These are phyloP conservation scores for Floccularia luteovirens DNA, from an alignment of 768 basidiomycete species.

Conservation along the genomic window DNA sequence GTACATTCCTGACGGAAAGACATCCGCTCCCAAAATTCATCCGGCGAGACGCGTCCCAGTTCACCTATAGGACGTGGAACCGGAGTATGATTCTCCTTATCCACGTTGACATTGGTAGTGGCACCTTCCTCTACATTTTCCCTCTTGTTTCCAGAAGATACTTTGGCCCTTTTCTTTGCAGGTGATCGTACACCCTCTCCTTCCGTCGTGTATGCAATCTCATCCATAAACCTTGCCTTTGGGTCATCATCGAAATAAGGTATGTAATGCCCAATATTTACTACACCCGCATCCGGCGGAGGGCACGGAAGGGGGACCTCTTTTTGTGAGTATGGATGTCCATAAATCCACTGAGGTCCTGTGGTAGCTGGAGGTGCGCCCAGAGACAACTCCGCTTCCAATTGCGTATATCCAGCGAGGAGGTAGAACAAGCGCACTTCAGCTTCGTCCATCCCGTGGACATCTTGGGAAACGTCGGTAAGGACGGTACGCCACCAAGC, in stretches of 20 bases:
- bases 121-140: slow-evolving; percentile 15
- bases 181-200: slow-evolving; percentile 54
- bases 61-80: slow-evolving; percentile 43
- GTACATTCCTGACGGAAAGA: slow-evolving; percentile 93
- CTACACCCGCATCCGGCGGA: slow-evolving; percentile 16
- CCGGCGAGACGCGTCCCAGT: slow-evolving; percentile 49
- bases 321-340: slow-evolving; percentile 66
- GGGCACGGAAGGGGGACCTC: slow-evolving; percentile 42
- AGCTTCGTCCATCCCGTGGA: slow-evolving; percentile 22
- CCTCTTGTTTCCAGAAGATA: slow-evolving; percentile 13
- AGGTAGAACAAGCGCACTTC: slow-evolving; percentile 45
- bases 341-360: slow-evolving; percentile 54
- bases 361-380: slow-evolving; percentile 22
- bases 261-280: slow-evolving; percentile 64
- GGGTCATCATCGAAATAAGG: slow-evolving; percentile 97
- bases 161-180: slow-evolving; percentile 48
- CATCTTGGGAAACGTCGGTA: slow-evolving; percentile 40
- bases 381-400: slow-evolving; percentile 59
- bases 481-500: slow-evolving; percentile 89
- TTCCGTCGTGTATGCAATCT: slow-evolving; percentile 70
- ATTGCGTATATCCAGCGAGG: slow-evolving; percentile 61
- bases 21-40: slow-evolving; percentile 98
- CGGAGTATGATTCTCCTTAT: no score
- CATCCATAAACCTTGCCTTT: slow-evolving; percentile 89
- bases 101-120: slow-evolving; percentile 20